Evolutionary conservation across 2,329 filamentous ascomycete genomes (phyloP).

Genomic region (Pestalotiopsis sp.): DNA sequence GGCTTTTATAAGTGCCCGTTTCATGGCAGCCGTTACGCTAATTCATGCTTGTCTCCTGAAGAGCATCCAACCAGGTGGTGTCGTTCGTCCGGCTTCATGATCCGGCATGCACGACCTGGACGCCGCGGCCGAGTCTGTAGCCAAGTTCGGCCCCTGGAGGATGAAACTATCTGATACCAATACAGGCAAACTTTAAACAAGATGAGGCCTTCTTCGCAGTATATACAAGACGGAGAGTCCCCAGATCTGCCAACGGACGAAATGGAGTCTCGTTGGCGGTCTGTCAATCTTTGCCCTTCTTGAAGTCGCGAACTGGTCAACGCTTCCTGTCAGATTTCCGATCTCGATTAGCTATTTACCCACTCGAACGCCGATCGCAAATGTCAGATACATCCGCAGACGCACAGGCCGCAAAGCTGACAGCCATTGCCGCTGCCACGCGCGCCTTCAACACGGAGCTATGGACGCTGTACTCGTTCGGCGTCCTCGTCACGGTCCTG

Average conservation of each 20-base stretch:
- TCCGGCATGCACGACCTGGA: not conserved
- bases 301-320: not conserved
- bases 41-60: not conserved
- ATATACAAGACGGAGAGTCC: not conserved
- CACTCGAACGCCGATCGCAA: not conserved
- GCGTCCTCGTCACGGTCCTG: slow-evolving; percentile 31
- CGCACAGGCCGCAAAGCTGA: not conserved
- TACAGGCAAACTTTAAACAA: not conserved
- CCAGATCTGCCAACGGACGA: not conserved
- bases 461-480: slow-evolving; percentile 34
- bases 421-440: not conserved
- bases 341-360: not conserved
- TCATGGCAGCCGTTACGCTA: not conserved
- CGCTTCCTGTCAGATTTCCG: not conserved
- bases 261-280: not conserved
- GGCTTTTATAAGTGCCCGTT: not conserved
- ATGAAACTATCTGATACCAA: not conserved
- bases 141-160: not conserved
- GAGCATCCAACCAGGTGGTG: not conserved
- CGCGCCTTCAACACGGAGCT: slow-evolving; percentile 8
- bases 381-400: not conserved
- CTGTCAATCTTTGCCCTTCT: not conserved
- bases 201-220: not conserved
- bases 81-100: not conserved
- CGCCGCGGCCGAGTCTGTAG: not conserved